Base-by-base conservation (phyloP, 1,284 basidiomycete genomes). In the Abortiporus biennis region DNA sequence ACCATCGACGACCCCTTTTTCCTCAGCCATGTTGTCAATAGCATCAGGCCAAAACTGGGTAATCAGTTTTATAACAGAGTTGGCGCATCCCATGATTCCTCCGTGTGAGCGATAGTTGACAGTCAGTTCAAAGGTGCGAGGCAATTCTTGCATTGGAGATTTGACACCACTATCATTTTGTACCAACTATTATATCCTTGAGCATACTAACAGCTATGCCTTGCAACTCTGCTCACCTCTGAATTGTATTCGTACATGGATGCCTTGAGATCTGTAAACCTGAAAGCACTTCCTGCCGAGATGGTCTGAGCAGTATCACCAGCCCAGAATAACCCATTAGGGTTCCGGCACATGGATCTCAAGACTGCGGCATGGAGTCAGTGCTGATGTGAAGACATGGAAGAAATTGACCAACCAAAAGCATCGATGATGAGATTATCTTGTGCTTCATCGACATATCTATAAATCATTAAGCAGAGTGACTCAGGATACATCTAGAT, bases 301-400 rank as follows among this genome's bases (percentile, higher is more conserved):
- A 88, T 86, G 0, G 84, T 83, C 50, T 88, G 85, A 0, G 85
- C 83, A 0, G 85, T 88, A 53, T 88, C 85, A 0, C 85, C 85
- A 0, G 84, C 85, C 79, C 80, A 88, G 51, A 86, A 84, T 17
- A 84, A 59, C 0, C 85, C 85, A 24, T 44, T 78, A 61, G 76
- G 68, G 51, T 86, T n/a, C n/a, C n/a, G n/a, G n/a, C n/a, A n/a
- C n/a, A n/a, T n/a, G n/a, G n/a, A n/a, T n/a, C n/a, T n/a, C n/a
- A n/a, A n/a, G n/a, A n/a, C n/a, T n/a, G n/a, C n/a, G n/a, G n/a
- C n/a, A n/a, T n/a, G n/a, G n/a, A n/a, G n/a, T n/a, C n/a, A n/a
- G n/a, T n/a, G n/a, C n/a, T n/a, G n/a, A n/a, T n/a, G n/a, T n/a
- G n/a, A n/a, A n/a, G n/a, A n/a, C n/a, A n/a, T n/a, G n/a, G n/a